Conservation (phyloP, 345 rosid species). For the Kernera saxatilis region DNA sequence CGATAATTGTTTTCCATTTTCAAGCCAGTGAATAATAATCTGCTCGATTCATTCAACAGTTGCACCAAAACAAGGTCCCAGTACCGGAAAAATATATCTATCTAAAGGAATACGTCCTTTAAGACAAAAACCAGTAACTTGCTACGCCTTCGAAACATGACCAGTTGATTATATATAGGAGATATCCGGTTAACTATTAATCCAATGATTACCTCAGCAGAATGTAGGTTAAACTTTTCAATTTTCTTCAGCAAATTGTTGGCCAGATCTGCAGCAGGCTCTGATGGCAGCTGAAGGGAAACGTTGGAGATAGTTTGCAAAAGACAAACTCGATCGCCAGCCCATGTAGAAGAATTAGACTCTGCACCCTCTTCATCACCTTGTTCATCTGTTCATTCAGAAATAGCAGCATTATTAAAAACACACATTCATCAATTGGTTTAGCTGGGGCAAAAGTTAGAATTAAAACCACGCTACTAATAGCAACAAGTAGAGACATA, state of each 20-base stretch:
- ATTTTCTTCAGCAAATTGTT: conserved; percentile 71
- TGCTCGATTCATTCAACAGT: background rate
- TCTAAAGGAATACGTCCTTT: background rate
- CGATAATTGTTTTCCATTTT: background rate
- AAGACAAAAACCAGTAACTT: background rate
- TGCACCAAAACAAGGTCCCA: background rate
- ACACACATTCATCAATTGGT: background rate
- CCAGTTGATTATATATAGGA: background rate
- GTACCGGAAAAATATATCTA: background rate
- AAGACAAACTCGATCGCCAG: conserved; percentile 84
- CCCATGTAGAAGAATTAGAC: conserved; percentile 69
- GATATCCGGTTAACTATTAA: background rate
- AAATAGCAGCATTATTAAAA: background rate
- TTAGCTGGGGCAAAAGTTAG: background rate
- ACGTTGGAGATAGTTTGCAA: conserved; percentile 89
- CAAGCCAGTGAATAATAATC: background rate
- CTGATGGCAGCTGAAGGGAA: conserved; percentile 75
- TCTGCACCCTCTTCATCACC: conserved; percentile 38
- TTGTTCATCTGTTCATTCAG: conserved; percentile 26
- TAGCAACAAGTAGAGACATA: conserved; percentile 4
- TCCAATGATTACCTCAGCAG: conserved; percentile 65
- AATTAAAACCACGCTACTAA: background rate
- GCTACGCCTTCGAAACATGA: background rate
- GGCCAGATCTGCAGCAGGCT: conserved; percentile 86
- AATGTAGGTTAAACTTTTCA: conserved; percentile 77